Base-by-base conservation (phyloP, 441 rosid genomes). In the Adansonia rubrostipa region DNA sequence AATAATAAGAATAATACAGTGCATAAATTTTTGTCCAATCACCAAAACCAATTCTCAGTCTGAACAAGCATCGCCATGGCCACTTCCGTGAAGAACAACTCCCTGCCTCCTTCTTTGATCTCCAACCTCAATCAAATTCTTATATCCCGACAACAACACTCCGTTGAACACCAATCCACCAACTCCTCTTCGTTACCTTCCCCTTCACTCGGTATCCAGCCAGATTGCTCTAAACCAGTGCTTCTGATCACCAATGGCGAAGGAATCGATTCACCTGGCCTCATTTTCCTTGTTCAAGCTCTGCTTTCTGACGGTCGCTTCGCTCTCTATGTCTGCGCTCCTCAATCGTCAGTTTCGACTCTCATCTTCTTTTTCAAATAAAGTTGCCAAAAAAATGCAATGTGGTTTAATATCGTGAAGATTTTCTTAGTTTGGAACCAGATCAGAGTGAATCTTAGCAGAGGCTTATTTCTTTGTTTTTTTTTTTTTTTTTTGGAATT, bases 251-350 rank as follows among this genome's bases (percentile, higher is more conserved):
- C 96, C 14, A 92, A 92, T 78, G 92, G 89, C 0, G 93, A 94
- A 80, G 99, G 99, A 80, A 92, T 92, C 87, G 99, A 93, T n/a
- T 97, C 98, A 10, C 90, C 92, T 22, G 99, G 99, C 11, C 92
- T 97, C 83, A 83, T 90, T 28, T 85, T 44, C 84, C 97, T 97
- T 65, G 99, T 97, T 28, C 92, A 95, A 62, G 99, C 97, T 85
- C 86, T 97, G 88, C 97, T 89, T 75, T 79, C 80, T 62, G 83
- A 84, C 65, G 94, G 94, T 63, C 92, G 89, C 22, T 97, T 89
- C 80, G 89, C 86, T 90, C 93, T 97, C 76, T 87, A 95, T 58
- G 99, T 97, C 82, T 91, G 95, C 89, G 99, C 95, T 62, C 99
- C 98, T 79, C 97, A 92, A 87, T 95, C 88, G 99, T 97, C 85